Base-by-base conservation (phyloP, 2,329 filamentous ascomycete species). In the Claviceps sp. region DNA sequence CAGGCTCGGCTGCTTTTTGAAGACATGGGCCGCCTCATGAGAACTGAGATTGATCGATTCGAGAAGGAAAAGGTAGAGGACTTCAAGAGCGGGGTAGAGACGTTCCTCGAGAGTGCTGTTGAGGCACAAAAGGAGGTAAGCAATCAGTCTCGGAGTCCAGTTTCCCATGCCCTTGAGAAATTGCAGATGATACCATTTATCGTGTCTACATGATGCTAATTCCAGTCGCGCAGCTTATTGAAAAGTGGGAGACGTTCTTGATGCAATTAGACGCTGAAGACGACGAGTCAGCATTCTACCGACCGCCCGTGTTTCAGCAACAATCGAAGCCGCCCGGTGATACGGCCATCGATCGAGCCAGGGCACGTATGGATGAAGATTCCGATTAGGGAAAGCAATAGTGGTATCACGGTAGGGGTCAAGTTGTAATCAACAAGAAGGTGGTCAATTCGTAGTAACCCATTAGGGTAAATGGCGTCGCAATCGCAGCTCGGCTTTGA, bases 1-100 rank as follows among this genome's bases (percentile, higher is more conserved):
- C 89, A 95, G 66, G 87, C 89, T 1, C 76, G 90, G 51, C 70
- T 97, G 53, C 70, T 96, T 46, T 98, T 98, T 62, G 93, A 98
- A 59, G 93, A 98, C 63, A 97, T 98, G 90, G 93, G 93, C 14
- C 78, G 89, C 13, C 72, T 96, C 63, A 93, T 98, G 89, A 82
- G 89, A 55, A 77, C 77, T 39, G 93, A 98, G 68, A 75, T 98
- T 58, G 93, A 97, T 62, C 78, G 90, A 17, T 98, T 98, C 63
- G 93, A 98, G 71, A 81, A 80, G 61, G 93, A 98, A 70, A 98
- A 98, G 74, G 93, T 98, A 3, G 93, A 98, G 65, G 93, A 98
- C 65, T 98, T 98, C 69, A 98, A 98, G 75, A 93, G 87, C 56
- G 91, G 90, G 0, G 90, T 98, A 2, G 93, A 98, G 73, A 98